A percentile compares a stretch with the other conserved stretches of the same genome.
Evolutionary conservation across 306 rosid species (phyloP).

Genomic region (Gynostemma pentaphyllum): DNA sequence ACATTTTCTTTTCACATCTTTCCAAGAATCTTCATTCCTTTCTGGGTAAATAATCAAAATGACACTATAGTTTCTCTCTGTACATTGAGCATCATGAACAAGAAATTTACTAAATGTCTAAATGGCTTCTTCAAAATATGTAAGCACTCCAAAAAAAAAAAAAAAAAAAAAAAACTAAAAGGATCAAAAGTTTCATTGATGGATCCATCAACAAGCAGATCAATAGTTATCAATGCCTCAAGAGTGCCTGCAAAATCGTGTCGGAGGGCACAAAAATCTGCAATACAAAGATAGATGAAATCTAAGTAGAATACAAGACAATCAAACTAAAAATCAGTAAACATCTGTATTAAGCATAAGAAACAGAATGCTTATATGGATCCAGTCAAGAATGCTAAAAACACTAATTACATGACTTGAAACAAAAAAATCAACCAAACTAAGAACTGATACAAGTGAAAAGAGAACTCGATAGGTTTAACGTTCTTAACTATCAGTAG

Average conservation of each 20-base stretch:
- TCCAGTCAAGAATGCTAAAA: too few relatives aligned
- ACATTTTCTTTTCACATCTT: too few relatives aligned
- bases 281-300: not conserved
- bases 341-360: too few relatives aligned
- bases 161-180: too few relatives aligned
- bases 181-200: not conserved
- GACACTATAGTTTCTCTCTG: not conserved
- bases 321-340: not conserved
- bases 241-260: not conserved
- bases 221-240: not conserved
- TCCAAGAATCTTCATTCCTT: not conserved
- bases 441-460: too few relatives aligned
- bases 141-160: slow-evolving; percentile 9
- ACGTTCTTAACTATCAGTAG: too few relatives aligned
- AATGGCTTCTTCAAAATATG: slow-evolving; percentile 6
- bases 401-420: too few relatives aligned
- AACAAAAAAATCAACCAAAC: too few relatives aligned
- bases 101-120: not conserved
- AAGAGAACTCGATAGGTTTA: too few relatives aligned
- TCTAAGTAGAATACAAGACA: not conserved
- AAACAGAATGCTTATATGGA: too few relatives aligned
- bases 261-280: not conserved
- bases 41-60: not conserved
- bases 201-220: not conserved
- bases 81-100: slow-evolving; percentile 4